Evolutionary conservation across 176 grass and related monocot genomes (phyloP).

Genomic region (Pharus latifolius): DNA sequence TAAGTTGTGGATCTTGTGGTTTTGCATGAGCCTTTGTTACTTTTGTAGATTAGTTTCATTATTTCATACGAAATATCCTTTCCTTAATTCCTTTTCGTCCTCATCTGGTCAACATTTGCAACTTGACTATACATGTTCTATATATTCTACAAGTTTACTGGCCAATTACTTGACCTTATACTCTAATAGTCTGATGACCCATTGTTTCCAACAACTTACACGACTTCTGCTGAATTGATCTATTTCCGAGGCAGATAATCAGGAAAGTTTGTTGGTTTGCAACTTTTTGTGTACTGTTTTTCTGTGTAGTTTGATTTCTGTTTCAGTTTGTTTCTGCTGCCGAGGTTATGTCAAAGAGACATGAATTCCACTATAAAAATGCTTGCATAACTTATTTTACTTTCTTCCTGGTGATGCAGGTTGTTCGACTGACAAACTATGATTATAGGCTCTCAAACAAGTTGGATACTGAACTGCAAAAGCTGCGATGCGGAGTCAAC

Average conservation of each 20-base stretch:
- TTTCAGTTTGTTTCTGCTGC: background rate
- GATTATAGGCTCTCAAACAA: conserved; percentile 93
- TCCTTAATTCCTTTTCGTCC: background rate
- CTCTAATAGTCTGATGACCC: background rate
- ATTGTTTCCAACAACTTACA: background rate
- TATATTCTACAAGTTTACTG: background rate
- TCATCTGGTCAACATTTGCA: background rate
- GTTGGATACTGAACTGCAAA: conserved; percentile 82
- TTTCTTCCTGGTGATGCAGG: conserved; percentile 43
- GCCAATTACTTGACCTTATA: background rate
- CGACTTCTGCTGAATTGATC: background rate
- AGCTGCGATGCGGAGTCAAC: conserved; percentile 82
- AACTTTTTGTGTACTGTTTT: background rate
- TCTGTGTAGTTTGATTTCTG: background rate
- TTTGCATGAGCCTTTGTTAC: background rate
- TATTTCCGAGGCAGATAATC: background rate
- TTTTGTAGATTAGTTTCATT: background rate
- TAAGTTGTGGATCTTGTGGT: conserved; percentile 19
- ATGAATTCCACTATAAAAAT: background rate
- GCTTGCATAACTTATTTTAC: conserved; percentile 1
- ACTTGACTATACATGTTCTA: background rate
- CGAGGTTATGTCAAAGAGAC: background rate
- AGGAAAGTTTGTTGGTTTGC: background rate
- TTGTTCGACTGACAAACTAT: conserved; percentile 88
- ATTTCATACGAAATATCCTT: background rate